phyloP scores from a whole-genome alignment of 129 eudicot genomes.

The Logfia minima region DNA sequence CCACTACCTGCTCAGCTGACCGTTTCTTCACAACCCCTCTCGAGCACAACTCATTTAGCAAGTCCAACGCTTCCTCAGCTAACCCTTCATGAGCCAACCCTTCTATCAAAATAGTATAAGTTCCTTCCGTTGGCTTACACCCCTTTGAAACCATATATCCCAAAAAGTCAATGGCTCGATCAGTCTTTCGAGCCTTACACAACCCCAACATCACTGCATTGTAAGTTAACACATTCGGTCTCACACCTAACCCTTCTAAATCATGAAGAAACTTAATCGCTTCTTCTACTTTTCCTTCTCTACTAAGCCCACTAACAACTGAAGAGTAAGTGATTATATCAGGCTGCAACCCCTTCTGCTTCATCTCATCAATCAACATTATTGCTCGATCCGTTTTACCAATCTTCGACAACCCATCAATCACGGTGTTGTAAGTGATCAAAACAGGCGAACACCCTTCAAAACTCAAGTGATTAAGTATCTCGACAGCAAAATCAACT shows the following conservation, averaged over 20 bases:
- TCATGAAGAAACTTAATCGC: conserved; percentile 65
- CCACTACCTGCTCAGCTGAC: conserved; percentile 59
- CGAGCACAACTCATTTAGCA: conserved; percentile 63
- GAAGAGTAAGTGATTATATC: conserved; percentile 67
- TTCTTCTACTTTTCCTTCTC: conserved; percentile 78
- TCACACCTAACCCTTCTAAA: conserved; percentile 54
- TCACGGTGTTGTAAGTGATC: conserved; percentile 82
- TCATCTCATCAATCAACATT: conserved; percentile 66
- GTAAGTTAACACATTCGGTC: conserved; percentile 67
- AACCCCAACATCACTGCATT: conserved; percentile 74
- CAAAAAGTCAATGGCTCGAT: conserved; percentile 79
- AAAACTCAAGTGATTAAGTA: conserved; percentile 60
- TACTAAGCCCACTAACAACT: conserved; percentile 66
- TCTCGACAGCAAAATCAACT: conserved; percentile 68
- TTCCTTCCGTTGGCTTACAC: conserved; percentile 76
- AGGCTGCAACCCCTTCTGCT: conserved; percentile 68
- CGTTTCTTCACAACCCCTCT: conserved; percentile 69
- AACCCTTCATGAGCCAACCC: conserved; percentile 78
- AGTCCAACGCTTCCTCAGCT: conserved; percentile 61
- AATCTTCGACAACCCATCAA: conserved; percentile 66
- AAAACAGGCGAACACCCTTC: conserved; percentile 81
- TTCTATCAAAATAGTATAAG: conserved; percentile 71
- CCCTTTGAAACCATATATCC: conserved; percentile 67
- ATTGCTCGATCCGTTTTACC: conserved; percentile 68
- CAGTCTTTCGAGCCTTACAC: conserved; percentile 73